Evolutionary conservation across 495 filamentous ascomycete genomes (phyloP), one percentile per base, ranked within the genome.

Genomic region (Delitschia confertaspora): DNA sequence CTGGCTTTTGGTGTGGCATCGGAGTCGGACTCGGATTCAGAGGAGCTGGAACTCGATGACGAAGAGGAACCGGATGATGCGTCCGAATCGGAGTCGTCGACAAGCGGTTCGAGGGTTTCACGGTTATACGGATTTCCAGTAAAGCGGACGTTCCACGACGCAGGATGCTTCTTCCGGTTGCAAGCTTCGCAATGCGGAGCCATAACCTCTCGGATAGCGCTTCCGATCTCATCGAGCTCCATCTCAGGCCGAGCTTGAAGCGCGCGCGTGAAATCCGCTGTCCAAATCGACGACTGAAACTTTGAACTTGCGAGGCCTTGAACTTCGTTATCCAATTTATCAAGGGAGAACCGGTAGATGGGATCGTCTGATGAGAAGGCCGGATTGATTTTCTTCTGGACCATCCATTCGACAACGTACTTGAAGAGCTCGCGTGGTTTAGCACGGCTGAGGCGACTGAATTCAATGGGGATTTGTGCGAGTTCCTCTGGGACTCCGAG

Each of bases 331-430:
- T 85, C 73, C 0, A 95, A 65, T 50, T 88, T 89, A 19, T 61
- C 61, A 62, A 89, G 88, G 0, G 85, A 80, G 18, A 84, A 68
- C 18, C 66, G 45, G 52, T 88, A 95, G 7, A 87, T 62, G 2
- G 68, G 63, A 41, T 85, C 76, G 1, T 72, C 64, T 14, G 76
- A 69, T 3, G 72, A 64, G 52, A 89, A 93, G 0, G 72, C 78
- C 2, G 85, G 85, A 50, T 89, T 82, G 29, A 95, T 65, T 46
- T 80, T 78, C 54, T 76, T 79, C 41, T 79, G 76, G 2, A 93
- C 77, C 61, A 89, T 78, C 85, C 85, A 93, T 60, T 85, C 82
- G 0, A 95, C 68, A 0, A 75, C 83, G 51, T 80, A 74, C 27
- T 76, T 76, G 65, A 95, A 93, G 44, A 88, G 78, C 22, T 86